Evolutionary conservation across 2,329 filamentous ascomycete genomes (phyloP).

Genomic region (Scedosporium boydii): DNA sequence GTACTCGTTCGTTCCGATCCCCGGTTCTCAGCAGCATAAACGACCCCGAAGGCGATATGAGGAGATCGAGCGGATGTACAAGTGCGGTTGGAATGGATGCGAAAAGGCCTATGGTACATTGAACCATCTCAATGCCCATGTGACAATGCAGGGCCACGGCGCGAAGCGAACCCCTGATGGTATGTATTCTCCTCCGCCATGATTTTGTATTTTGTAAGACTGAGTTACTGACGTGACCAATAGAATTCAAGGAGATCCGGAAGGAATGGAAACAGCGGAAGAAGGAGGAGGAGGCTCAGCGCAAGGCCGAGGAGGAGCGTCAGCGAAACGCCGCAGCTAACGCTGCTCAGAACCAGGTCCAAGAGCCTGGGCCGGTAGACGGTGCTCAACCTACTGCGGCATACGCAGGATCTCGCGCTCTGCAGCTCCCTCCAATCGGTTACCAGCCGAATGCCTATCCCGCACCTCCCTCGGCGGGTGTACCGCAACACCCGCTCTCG

Average conservation of each 20-base stretch:
- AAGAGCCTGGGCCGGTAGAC: constrained; percentile 24
- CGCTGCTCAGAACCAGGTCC: constrained; percentile 40
- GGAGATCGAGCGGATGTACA: constrained; percentile 99
- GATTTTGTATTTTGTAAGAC: not conserved
- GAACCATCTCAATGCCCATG: constrained; percentile 95
- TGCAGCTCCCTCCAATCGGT: constrained; percentile 66
- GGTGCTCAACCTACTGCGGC: constrained; percentile 46
- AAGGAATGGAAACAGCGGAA: constrained; percentile 99
- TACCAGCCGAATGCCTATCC: constrained; percentile 62
- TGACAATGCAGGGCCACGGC: constrained; percentile 97
- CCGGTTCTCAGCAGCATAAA: constrained; percentile 95
- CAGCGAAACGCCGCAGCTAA: constrained; percentile 47
- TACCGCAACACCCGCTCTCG: constrained; percentile 40
- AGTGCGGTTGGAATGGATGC: constrained; percentile 96
- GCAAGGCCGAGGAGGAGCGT: constrained; percentile 86
- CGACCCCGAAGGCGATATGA: constrained; percentile 87
- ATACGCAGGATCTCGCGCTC: constrained; percentile 46
- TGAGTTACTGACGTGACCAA: constrained; percentile 10
- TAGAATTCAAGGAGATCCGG: constrained; percentile 98
- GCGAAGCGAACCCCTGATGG: constrained; percentile 94
- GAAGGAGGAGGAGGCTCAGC: constrained; percentile 91
- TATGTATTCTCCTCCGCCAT: constrained; percentile 36
- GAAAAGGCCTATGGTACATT: constrained; percentile 98
- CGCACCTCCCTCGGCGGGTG: constrained; percentile 45
- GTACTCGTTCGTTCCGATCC: constrained; percentile 96